Evolutionary conservation across 495 filamentous ascomycete genomes (phyloP), one percentile per base, ranked within the genome.

Genomic region (Hamigera avellanea): DNA sequence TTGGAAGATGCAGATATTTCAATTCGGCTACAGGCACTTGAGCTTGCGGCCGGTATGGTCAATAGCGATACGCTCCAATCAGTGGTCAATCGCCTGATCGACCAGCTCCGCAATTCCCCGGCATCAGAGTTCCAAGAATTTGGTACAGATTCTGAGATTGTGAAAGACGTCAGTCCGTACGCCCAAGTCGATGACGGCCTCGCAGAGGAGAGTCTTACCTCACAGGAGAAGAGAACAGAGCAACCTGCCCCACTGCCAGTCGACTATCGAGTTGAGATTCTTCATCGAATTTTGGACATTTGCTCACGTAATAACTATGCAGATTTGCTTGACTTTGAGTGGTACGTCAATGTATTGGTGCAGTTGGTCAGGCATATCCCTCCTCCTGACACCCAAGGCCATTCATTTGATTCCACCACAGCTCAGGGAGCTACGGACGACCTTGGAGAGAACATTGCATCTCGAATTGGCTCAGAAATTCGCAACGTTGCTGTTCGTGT

Each of bases 1-100:
- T 82, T 98, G 45, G 93, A 98, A 43, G 93, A 94, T 59, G 62
- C 80, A 4, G 91, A 98, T 53, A 86, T 98, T 28, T 89, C 89
- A n/a, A 96, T 98, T 42, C 80, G 91, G 36, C 75, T 93, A 43
- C 82, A 93, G 46, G 87, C 93, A 6, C 69, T 98, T 8, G 88
- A 96, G 45, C 70, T 98, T 16, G 83, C 83, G 3, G 80, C 87
- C 15, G 83, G 81, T 19, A 95, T 96, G 83, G 86, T 94, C 41
- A 85, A 75, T 46, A 75, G 68, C 33, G 86, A 93, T 33, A 93
- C 84, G 42, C 53, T 98, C 5, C 69, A 81, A 17, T 67, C 67
- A n/a, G 80, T 95, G 14, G 85, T 96, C 15, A 80, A 84, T 28
- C 84, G 84, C 10, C 66, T 98, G 15, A 78, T 96, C 63, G 70